Evolutionary conservation across 768 basidiomycete species (phyloP).

Genomic region (Chlorophyllum brunneum): DNA sequence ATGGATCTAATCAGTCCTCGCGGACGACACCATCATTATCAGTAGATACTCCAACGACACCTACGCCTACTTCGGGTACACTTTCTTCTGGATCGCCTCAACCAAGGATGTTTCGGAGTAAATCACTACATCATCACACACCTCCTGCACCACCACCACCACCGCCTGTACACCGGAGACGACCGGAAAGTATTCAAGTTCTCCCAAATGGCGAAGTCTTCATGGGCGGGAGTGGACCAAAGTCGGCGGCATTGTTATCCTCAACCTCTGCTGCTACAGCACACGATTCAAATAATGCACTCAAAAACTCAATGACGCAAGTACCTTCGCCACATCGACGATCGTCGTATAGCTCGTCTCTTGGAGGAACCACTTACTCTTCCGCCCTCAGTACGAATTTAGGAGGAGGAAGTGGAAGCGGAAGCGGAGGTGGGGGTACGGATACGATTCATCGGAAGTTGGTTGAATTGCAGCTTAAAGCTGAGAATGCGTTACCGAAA

Average conservation of each 20-base stretch:
- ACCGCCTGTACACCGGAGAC: constrained; percentile 44
- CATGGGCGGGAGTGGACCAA: background rate
- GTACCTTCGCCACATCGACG: background rate
- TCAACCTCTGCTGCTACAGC: background rate
- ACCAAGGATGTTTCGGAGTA: constrained; percentile 45
- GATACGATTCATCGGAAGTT: constrained; percentile 39
- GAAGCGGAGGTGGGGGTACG: background rate
- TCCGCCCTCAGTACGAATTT: background rate
- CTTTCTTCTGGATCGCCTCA: constrained; percentile 22
- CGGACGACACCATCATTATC: constrained; percentile 7
- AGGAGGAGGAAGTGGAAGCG: background rate
- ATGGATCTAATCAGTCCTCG: constrained; percentile 7
- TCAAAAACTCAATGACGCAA: background rate
- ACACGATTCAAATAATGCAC: background rate
- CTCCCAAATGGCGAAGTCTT: constrained; percentile 21
- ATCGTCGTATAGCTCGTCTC: constrained; percentile 24
- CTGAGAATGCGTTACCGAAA: constrained; percentile 36
- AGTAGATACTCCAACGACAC: constrained; percentile 15
- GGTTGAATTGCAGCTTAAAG: constrained; percentile 30
- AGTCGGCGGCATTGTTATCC: background rate
- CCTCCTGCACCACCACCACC: constrained; percentile 15
- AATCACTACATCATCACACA: constrained; percentile 44
- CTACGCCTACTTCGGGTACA: constrained; percentile 7
- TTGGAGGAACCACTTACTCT: background rate
- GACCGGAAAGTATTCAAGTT: constrained; percentile 66